Conservation (phyloP, 2,329 filamentous ascomycete species). For the Fusarium pilosicola region DNA sequence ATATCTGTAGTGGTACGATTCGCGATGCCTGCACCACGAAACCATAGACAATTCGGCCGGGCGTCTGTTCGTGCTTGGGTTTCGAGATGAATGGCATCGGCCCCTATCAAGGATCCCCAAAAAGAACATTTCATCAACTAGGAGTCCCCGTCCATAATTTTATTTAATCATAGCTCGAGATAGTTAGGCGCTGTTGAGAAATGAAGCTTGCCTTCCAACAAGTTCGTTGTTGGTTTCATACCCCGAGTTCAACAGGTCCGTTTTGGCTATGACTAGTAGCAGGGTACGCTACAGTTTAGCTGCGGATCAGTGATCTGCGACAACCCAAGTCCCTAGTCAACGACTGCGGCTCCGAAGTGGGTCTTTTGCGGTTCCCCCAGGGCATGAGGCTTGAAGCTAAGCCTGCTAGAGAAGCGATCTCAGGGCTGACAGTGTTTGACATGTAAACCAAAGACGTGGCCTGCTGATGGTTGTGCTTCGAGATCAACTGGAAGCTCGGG, state of each 20-base stretch:
- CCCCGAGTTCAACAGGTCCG: conserved; percentile 8
- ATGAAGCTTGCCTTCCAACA: conserved; percentile 14
- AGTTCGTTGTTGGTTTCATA: conserved; percentile 28
- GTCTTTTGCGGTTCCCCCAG: conserved; percentile 43
- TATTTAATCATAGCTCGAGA: not conserved
- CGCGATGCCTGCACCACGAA: not conserved
- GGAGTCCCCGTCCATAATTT: no score
- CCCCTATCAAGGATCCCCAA: conserved; percentile 10
- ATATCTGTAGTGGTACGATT: not conserved
- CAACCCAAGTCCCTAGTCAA: conserved; percentile 15
- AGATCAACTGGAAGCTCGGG: no score
- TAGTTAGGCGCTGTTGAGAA: conserved; percentile 5
- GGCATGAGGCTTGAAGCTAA: conserved; percentile 28
- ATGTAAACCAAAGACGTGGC: no score
- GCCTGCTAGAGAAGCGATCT: no score
- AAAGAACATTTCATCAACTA: not conserved
- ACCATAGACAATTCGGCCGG: not conserved
- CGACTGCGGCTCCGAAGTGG: conserved; percentile 46
- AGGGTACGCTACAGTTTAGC: conserved; percentile 14
- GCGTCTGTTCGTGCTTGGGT: conserved; percentile 3
- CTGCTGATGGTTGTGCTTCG: no score
- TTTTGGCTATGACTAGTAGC: not conserved
- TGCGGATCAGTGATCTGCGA: conserved; percentile 45
- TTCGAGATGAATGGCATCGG: conserved; percentile 18
- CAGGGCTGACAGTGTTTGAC: no score